phyloP scores from a whole-genome alignment of 2,329 filamentous ascomycete genomes.

The Xylaria sp. region DNA sequence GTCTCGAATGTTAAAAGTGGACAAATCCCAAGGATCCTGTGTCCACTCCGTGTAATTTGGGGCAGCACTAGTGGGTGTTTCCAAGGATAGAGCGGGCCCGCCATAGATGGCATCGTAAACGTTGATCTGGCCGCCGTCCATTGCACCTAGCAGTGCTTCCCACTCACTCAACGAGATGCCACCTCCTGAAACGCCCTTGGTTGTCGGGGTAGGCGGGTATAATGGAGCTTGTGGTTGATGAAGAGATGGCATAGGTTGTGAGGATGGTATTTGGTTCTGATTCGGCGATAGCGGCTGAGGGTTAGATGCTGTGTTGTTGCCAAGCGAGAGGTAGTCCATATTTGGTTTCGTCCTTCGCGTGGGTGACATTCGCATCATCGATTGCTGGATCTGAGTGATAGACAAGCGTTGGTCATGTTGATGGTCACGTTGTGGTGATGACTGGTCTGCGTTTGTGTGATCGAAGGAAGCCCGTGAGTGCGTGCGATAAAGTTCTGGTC shows the following conservation, averaged over 20 bases:
- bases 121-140: slow-evolving; percentile 83
- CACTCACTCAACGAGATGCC: slow-evolving; percentile 75
- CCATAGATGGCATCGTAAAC: slow-evolving; percentile 88
- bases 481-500: slow-evolving; percentile 54
- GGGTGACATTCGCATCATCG: slow-evolving; percentile 53
- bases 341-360: slow-evolving; percentile 55
- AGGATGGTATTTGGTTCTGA: slow-evolving; percentile 55
- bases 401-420: slow-evolving; percentile 62
- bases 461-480: slow-evolving; percentile 63
- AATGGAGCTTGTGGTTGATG: slow-evolving; percentile 46
- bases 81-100: slow-evolving; percentile 64
- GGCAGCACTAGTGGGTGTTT: slow-evolving; percentile 56
- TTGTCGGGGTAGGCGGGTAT: slow-evolving; percentile 52
- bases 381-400: slow-evolving; percentile 56
- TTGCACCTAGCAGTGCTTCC: slow-evolving; percentile 82
- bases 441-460: slow-evolving; percentile 53
- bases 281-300: slow-evolving; percentile 63
- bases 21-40: slow-evolving; percentile 67
- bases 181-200: slow-evolving; percentile 53
- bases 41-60: slow-evolving; percentile 61
- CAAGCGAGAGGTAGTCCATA: slow-evolving; percentile 69
- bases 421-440: slow-evolving; percentile 57
- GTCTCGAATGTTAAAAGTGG: slow-evolving; percentile 63
- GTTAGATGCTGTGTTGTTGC: slow-evolving; percentile 58
- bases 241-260: slow-evolving; percentile 42